Percentiles rank a stretch among this genome's conserved stretches.
Evolutionary conservation across 352 stramenopile species (phyloP).

Genomic region (Globisporangium echinulatum): DNA sequence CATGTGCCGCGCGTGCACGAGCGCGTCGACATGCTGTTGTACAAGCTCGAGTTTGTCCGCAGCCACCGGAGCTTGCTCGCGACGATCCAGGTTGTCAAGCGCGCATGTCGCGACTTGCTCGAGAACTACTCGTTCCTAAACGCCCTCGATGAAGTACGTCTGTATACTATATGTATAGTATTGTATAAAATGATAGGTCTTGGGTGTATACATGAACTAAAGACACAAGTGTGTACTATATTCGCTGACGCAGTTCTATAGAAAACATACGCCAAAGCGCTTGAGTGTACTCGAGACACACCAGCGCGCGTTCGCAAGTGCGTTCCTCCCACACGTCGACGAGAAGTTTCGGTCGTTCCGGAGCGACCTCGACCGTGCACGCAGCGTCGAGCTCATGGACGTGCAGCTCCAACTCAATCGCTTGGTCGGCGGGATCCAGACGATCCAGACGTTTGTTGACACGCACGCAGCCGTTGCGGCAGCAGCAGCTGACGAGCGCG

Average conservation of each 20-base stretch:
- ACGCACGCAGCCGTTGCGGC: background rate
- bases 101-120: slow-evolving; percentile 53
- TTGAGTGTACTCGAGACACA: slow-evolving; percentile 27
- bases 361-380: slow-evolving; percentile 45
- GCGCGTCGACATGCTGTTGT: slow-evolving; percentile 70
- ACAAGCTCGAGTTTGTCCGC: slow-evolving; percentile 62
- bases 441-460: slow-evolving; percentile 45
- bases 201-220: no score
- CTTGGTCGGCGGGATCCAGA: slow-evolving; percentile 33
- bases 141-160: slow-evolving; percentile 34
- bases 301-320: slow-evolving; percentile 24
- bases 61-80: slow-evolving; percentile 33
- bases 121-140: slow-evolving; percentile 67
- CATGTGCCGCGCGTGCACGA: slow-evolving; percentile 49
- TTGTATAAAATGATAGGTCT: no score
- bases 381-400: slow-evolving; percentile 48
- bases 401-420: slow-evolving; percentile 61
- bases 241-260: slow-evolving; percentile 35
- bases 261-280: slow-evolving; percentile 22
- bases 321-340: slow-evolving; percentile 33
- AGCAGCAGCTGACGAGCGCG: slow-evolving; percentile 17
- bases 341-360: slow-evolving; percentile 54
- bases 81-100: slow-evolving; percentile 50
- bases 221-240: no score
- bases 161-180: background rate